These are phyloP conservation scores for Colletotrichum lentis DNA, from an alignment of 2,329 filamentous ascomycete genomes.

Conservation along the genomic window DNA sequence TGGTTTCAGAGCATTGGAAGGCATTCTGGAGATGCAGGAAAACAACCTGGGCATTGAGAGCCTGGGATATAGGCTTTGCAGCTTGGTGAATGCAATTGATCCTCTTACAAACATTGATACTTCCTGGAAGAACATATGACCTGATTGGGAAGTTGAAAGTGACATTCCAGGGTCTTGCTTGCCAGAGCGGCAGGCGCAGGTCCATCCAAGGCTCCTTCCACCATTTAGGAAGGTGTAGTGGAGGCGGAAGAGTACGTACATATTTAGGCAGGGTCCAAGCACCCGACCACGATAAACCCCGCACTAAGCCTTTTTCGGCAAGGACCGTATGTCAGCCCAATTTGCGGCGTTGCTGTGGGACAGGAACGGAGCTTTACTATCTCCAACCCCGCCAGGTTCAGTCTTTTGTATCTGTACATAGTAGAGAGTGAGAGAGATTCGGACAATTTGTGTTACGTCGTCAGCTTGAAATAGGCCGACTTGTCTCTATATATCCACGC, in stretches of 20 bases:
- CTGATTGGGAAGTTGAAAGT: too few species aligned
- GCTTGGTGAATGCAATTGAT: too few species aligned
- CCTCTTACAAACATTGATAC: too few species aligned
- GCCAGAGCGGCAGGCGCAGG: background rate
- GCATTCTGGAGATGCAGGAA: too few species aligned
- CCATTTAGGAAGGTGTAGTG: background rate
- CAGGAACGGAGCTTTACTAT: slow-evolving; percentile 24
- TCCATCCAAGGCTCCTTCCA: background rate
- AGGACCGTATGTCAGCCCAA: slow-evolving; percentile 22
- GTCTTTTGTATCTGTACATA: slow-evolving; percentile 1
- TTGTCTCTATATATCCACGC: background rate
- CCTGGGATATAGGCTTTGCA: too few species aligned
- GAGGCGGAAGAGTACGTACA: background rate
- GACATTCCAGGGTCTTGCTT: too few species aligned
- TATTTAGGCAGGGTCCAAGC: slow-evolving; percentile 5
- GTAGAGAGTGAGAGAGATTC: background rate
- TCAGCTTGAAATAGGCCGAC: background rate
- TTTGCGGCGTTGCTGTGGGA: slow-evolving; percentile 20
- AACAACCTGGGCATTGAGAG: too few species aligned
- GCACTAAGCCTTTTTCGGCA: slow-evolving; percentile 29
- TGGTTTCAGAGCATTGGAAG: too few species aligned
- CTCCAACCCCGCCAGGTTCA: slow-evolving; percentile 27
- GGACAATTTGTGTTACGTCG: background rate
- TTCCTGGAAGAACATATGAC: too few species aligned
- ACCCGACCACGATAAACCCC: slow-evolving; percentile 21